phyloP scores from a whole-genome alignment of 2,329 filamentous ascomycete genomes.

The Sordariomycetes sp. region DNA sequence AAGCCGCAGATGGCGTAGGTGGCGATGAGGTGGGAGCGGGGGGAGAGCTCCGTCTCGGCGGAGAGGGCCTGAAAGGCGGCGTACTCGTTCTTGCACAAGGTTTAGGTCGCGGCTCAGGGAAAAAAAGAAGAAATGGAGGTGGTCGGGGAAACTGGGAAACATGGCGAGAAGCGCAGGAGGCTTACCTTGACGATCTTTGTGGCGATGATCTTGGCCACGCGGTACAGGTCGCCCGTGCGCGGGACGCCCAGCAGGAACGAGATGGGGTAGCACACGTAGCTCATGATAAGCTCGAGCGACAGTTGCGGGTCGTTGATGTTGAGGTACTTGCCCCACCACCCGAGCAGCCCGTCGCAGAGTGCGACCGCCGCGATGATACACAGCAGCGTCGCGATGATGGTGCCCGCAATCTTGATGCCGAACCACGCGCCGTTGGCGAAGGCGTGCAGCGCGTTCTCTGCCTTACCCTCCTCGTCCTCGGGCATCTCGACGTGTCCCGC shows the following conservation, averaged over 20 bases:
- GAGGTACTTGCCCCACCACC: slow-evolving; percentile 74
- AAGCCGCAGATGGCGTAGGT: slow-evolving; percentile 78
- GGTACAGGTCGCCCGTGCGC: slow-evolving; percentile 49
- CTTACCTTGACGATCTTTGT: slow-evolving; percentile 59
- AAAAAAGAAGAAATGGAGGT: background rate
- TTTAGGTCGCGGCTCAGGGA: too few species aligned
- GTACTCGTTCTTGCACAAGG: slow-evolving; percentile 73
- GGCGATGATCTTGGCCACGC: slow-evolving; percentile 65
- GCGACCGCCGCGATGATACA: slow-evolving; percentile 71
- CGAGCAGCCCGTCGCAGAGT: slow-evolving; percentile 62
- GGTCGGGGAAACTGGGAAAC: slow-evolving; percentile 3
- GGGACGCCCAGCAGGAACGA: slow-evolving; percentile 73
- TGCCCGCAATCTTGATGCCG: slow-evolving; percentile 74
- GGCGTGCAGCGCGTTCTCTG: slow-evolving; percentile 73
- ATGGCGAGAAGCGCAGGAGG: background rate
- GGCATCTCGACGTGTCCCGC: slow-evolving; percentile 68
- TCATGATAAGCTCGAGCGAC: slow-evolving; percentile 61
- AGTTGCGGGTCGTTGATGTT: slow-evolving; percentile 49
- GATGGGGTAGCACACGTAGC: slow-evolving; percentile 66
- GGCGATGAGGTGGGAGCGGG: slow-evolving; percentile 66
- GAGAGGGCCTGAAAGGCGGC: slow-evolving; percentile 58
- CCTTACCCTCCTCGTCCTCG: slow-evolving; percentile 60
- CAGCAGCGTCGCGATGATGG: slow-evolving; percentile 67
- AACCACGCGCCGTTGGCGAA: slow-evolving; percentile 78
- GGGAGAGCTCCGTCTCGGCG: slow-evolving; percentile 33